A percentile compares a stretch with the other conserved stretches of the same genome.
Conservation (phyloP, 768 basidiomycete species). For the Lyophyllum decastes region DNA sequence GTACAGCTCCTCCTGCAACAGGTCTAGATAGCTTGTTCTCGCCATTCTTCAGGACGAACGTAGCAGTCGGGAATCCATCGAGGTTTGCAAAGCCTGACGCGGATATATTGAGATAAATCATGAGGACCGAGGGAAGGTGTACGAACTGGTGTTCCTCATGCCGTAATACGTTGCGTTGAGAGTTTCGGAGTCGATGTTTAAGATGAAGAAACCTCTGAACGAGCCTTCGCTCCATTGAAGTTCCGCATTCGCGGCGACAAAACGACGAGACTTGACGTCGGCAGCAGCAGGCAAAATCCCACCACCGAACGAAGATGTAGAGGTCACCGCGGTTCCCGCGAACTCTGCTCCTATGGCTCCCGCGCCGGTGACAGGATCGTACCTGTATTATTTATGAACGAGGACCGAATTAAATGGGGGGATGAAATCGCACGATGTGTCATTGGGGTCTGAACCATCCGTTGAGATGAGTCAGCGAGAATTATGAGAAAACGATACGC, state of each 20-base stretch:
- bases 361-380: constrained; percentile 46
- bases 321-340: constrained; percentile 61
- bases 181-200: constrained; percentile 43
- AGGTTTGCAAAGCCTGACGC: background rate
- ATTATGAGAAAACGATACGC: constrained; percentile 20
- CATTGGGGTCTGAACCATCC: constrained; percentile 42
- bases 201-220: constrained; percentile 59
- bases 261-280: constrained; percentile 34
- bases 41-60: constrained; percentile 10
- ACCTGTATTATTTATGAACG: constrained; percentile 28
- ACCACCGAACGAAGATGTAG: constrained; percentile 45
- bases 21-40: constrained; percentile 13
- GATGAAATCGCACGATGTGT: constrained; percentile 38
- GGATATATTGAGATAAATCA: background rate
- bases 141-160: constrained; percentile 29
- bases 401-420: background rate
- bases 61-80: constrained; percentile 3
- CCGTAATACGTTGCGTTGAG: constrained; percentile 57
- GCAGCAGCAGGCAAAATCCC: constrained; percentile 38
- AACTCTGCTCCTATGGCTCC: constrained; percentile 62
- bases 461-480: background rate
- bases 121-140: background rate
- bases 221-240: constrained; percentile 65
- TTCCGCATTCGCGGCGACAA: constrained; percentile 45
- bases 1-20: constrained; percentile 12